These are phyloP conservation scores for Pestalotiopsis sp. DNA, from an alignment of 2,329 filamentous ascomycete genomes.

Conservation along the genomic window DNA sequence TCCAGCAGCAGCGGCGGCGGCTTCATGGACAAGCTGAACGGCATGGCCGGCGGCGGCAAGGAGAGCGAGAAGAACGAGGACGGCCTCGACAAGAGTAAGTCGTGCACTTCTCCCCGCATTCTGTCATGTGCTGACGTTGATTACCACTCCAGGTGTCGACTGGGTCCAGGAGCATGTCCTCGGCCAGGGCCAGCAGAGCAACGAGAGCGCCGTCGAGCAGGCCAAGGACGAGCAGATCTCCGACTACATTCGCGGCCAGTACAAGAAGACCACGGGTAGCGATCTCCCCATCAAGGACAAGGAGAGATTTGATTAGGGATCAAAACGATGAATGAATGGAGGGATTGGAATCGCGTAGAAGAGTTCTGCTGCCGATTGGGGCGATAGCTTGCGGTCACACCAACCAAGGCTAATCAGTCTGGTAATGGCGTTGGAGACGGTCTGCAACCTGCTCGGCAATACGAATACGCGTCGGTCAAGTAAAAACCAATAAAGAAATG, in stretches of 20 bases:
- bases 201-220: constrained; percentile 75
- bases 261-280: constrained; percentile 68
- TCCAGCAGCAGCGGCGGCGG: constrained; percentile 52
- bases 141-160: constrained; percentile 63
- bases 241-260: constrained; percentile 70
- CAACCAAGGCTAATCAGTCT: too few species aligned
- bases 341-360: neutral
- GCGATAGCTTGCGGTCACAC: neutral
- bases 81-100: constrained; percentile 74
- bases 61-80: constrained; percentile 84
- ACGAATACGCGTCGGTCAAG: neutral
- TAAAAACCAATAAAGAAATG: neutral
- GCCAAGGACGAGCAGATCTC: constrained; percentile 81
- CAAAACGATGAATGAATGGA: neutral
- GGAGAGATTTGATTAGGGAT: constrained; percentile 38
- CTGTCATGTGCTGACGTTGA: neutral
- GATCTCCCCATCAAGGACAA: constrained; percentile 75
- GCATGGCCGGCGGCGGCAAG: constrained; percentile 69
- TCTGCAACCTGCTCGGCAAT: neutral
- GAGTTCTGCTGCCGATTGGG: neutral
- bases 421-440: too few species aligned
- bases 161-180: constrained; percentile 76
- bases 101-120: neutral
- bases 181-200: constrained; percentile 69
- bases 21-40: constrained; percentile 71